Evolutionary conservation across 2,329 filamentous ascomycete genomes (phyloP).

Genomic region (Xylogone sp.): DNA sequence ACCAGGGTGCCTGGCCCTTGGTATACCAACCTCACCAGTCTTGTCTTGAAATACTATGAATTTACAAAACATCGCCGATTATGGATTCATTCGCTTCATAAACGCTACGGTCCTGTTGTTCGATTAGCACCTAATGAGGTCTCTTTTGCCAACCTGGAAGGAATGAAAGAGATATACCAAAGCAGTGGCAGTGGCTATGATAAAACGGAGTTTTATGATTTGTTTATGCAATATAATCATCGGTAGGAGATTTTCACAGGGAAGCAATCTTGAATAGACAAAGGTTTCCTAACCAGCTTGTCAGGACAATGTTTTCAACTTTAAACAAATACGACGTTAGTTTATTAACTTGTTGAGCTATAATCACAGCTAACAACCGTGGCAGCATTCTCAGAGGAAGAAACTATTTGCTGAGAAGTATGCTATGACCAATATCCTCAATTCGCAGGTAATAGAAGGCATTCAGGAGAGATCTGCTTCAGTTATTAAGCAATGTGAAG

Average conservation of each 20-base stretch:
- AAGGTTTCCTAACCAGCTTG: neutral
- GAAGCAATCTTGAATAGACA: constrained; percentile 2
- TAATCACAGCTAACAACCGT: neutral
- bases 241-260: constrained; percentile 34
- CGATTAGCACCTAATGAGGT: constrained; percentile 56
- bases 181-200: constrained; percentile 60
- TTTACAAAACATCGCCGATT: constrained; percentile 47
- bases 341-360: neutral
- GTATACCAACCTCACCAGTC: constrained; percentile 14
- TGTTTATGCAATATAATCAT: constrained; percentile 55
- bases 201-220: constrained; percentile 61
- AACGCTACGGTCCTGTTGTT: constrained; percentile 52
- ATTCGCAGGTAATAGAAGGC: constrained; percentile 48
- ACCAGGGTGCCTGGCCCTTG: constrained; percentile 21
- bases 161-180: constrained; percentile 60
- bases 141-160: constrained; percentile 52
- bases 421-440: constrained; percentile 64
- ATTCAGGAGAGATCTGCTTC: constrained; percentile 53
- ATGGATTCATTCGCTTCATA: constrained; percentile 54
- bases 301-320: constrained; percentile 35
- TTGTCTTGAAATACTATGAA: constrained; percentile 37
- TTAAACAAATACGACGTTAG: constrained; percentile 22
- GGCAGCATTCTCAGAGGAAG: constrained; percentile 59
- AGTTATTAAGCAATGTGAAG: constrained; percentile 51
- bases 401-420: constrained; percentile 63